Evolutionary conservation across 306 rosid genomes (phyloP).

Genomic region (Gastrolobium bilobum): DNA sequence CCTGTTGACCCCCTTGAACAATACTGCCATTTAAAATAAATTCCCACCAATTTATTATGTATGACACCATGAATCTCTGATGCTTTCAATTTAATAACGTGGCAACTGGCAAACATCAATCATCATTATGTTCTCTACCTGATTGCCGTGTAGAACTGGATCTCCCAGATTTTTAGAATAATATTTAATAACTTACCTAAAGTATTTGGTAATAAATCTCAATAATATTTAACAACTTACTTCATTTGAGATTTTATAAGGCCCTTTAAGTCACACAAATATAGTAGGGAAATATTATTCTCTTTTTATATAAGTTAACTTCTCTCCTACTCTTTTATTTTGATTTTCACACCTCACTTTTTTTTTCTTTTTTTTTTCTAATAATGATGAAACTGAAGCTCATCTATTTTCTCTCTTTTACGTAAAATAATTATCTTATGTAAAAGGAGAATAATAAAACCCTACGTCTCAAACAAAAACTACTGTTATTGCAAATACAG

Average conservation of each 20-base stretch:
- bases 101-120: slow-evolving; percentile 26
- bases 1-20: slow-evolving; percentile 43
- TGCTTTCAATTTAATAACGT: slow-evolving; percentile 36
- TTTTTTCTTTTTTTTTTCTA: too few relatives aligned
- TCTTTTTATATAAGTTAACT: too few relatives aligned
- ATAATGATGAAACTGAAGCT: too few relatives aligned
- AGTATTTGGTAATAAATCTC: slow-evolving; percentile 21
- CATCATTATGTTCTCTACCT: slow-evolving; percentile 2
- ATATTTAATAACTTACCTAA: neutral
- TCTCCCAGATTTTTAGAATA: slow-evolving; percentile 13
- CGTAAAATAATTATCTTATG: too few relatives aligned
- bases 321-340: too few relatives aligned
- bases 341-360: too few relatives aligned
- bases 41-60: slow-evolving; percentile 26
- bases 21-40: slow-evolving; percentile 23
- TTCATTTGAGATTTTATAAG: neutral
- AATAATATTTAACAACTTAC: slow-evolving; percentile 30
- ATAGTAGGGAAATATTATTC: neutral
- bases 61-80: slow-evolving; percentile 33
- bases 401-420: too few relatives aligned
- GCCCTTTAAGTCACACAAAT: neutral
- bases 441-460: too few relatives aligned
- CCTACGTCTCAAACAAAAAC: too few relatives aligned
- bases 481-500: neutral
- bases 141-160: slow-evolving; percentile 46